Percentiles rank a stretch among this genome's conserved stretches.
phyloP scores from a whole-genome alignment of 1,284 basidiomycete genomes.

The Xanthoconium separans region DNA sequence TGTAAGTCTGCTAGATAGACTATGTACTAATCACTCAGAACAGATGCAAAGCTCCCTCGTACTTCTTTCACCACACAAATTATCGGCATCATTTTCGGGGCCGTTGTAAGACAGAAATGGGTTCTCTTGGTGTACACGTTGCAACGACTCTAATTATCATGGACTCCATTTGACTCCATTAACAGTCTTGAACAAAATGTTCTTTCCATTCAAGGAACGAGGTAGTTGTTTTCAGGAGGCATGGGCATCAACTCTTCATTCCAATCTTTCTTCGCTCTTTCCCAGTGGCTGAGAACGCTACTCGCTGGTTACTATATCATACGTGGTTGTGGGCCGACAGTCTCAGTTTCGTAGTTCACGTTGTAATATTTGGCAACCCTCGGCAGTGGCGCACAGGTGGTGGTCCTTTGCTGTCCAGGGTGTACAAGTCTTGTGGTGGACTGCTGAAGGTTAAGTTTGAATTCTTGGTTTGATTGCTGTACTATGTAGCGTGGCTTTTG shows the following conservation, averaged over 20 bases:
- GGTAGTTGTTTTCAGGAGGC: constrained; percentile 53
- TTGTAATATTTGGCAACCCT: constrained; percentile 34
- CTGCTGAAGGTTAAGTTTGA: no score
- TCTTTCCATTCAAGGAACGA: constrained; percentile 47
- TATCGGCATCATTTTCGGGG: constrained; percentile 45
- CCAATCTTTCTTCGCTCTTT: no score
- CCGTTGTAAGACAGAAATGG: constrained; percentile 35
- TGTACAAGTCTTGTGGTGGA: no score
- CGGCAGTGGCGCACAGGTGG: constrained; percentile 63
- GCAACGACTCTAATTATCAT: constrained; percentile 40
- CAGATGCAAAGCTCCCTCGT: constrained; percentile 62
- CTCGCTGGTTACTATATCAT: constrained; percentile 54
- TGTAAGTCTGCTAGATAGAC: no score
- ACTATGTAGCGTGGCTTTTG: no score
- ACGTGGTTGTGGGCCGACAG: constrained; percentile 37
- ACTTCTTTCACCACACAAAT: constrained; percentile 65
- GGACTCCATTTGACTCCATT: constrained; percentile 60
- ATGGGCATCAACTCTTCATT: no score
- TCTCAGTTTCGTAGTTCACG: no score
- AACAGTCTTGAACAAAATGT: constrained; percentile 51
- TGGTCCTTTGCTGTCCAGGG: constrained; percentile 75
- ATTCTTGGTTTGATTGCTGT: no score
- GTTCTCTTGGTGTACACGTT: not conserved
- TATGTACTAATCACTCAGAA: not conserved
- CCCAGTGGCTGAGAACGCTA: constrained; percentile 43